Evolutionary conservation across 352 stramenopile species (phyloP), one percentile per base, ranked within the genome.

Genomic region (Phytopythium kandeliae): DNA sequence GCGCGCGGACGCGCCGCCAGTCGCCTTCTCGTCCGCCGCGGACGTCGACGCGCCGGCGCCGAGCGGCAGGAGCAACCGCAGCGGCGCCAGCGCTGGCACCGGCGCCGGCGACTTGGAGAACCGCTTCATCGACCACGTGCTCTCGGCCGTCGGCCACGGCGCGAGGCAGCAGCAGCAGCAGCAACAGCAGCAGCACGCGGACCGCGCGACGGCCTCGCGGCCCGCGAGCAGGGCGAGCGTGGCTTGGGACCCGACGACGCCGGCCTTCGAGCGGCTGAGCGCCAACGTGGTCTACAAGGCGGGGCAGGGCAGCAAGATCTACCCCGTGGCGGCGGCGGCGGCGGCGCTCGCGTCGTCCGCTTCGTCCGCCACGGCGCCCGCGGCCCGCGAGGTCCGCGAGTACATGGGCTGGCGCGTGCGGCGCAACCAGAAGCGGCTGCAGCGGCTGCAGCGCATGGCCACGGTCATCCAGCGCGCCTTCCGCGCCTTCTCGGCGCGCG

Each of bases 361-460:
- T n/a, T n/a, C n/a, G n/a, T 10, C 36, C 21, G 11, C 9, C 4
- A 11, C 7, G 4, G 12, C 37, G 54, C 33, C 8, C 30, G 45
- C 2, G 52, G 48, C 86, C n/a, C 76, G 80, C 21, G 85, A 97
- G 60, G 85, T 97, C 24, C 91, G 92, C 37, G 95, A 98, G 63
- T 98, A 98, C 80, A 98, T 98, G 95, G 70, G 69, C 11, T 98
- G 95, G 94, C 77, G 95, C 43, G 78, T 98, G 25, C 87, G 94
- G 61, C 74, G 94, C 22, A 98, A 98, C 59, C 80, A 94, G 48
- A 97, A 97, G 73, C 75, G 91, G 12, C 78, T 98, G 13, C 66
- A 88, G 41, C 79, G 85, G 28, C 83, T 98, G 64, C 67, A 95
- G 26, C 62, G 60, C 4, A 88, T 93, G 48, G 92, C 91, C 6